Evolutionary conservation across 2,329 filamentous ascomycete genomes (phyloP).

Genomic region (Coniochaeta sp.): DNA sequence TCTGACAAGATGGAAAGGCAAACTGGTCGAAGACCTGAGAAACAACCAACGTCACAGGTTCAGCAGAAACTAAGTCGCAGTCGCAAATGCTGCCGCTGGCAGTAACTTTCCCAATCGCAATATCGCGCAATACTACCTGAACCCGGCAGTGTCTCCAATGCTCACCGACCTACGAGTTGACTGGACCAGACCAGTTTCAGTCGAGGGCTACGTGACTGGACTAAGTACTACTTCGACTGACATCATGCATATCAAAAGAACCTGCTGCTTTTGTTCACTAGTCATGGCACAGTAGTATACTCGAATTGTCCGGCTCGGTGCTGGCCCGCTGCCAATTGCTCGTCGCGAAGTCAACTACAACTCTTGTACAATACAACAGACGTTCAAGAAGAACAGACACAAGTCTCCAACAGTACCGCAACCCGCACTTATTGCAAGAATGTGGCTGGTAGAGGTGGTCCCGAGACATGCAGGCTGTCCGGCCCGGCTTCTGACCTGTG

Average conservation of each 20-base stretch:
- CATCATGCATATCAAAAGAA: background rate
- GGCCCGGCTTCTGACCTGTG: constrained; percentile 6
- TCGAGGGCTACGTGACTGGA: background rate
- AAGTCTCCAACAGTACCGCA: background rate
- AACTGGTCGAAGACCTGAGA: background rate
- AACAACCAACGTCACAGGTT: background rate
- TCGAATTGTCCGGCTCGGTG: no score
- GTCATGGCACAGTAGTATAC: no score
- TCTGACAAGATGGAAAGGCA: background rate
- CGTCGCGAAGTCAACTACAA: no score
- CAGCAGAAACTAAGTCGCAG: background rate
- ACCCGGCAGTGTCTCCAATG: background rate
- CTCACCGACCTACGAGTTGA: background rate
- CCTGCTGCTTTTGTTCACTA: no score
- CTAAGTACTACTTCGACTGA: background rate
- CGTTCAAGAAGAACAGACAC: background rate
- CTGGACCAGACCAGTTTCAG: background rate
- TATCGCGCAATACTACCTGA: background rate
- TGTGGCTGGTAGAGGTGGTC: background rate
- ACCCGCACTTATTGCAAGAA: background rate
- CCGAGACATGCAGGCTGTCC: constrained; percentile 10
- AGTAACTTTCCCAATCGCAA: background rate
- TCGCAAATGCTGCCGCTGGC: background rate
- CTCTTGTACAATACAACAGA: no score
- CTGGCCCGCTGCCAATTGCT: no score